Percentiles rank a stretch among this genome's conserved stretches.
Conservation (phyloP, 2,329 filamentous ascomycete species). For the Neopestalotiopsis sp. region DNA sequence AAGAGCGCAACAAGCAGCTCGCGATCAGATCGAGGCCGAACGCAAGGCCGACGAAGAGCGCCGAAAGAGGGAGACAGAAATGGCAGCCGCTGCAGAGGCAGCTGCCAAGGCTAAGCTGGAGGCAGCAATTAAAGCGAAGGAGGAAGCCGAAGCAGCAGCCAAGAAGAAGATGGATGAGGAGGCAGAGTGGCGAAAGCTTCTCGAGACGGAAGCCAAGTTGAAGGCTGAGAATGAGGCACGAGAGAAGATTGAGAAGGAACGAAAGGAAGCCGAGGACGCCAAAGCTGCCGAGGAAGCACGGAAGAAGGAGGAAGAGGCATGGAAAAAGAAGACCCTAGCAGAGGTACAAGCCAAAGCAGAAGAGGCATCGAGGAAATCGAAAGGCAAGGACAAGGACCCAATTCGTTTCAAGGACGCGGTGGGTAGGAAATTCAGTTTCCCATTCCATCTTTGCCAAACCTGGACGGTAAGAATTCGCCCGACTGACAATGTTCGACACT, state of each 20-base stretch:
- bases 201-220: slow-evolving; percentile 48
- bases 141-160: slow-evolving; percentile 48
- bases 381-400: slow-evolving; percentile 70
- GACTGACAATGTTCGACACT: slow-evolving; percentile 18
- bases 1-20: slow-evolving; percentile 40
- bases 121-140: slow-evolving; percentile 48
- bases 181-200: slow-evolving; percentile 50
- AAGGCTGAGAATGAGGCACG: slow-evolving; percentile 47
- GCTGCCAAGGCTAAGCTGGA: slow-evolving; percentile 48
- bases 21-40: slow-evolving; percentile 39
- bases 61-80: slow-evolving; percentile 49
- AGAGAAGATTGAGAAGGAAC: slow-evolving; percentile 44
- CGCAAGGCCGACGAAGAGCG: slow-evolving; percentile 49
- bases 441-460: slow-evolving; percentile 82
- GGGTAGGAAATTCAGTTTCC: slow-evolving; percentile 90
- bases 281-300: slow-evolving; percentile 38
- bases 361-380: slow-evolving; percentile 49
- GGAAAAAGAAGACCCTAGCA: slow-evolving; percentile 54
- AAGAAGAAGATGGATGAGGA: slow-evolving; percentile 42
- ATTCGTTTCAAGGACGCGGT: slow-evolving; percentile 93
- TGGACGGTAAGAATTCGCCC: slow-evolving; percentile 70
- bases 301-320: slow-evolving; percentile 61
- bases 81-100: slow-evolving; percentile 55
- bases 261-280: slow-evolving; percentile 31
- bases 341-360: slow-evolving; percentile 52